These are phyloP conservation scores for Cardamine chenopodiifolia DNA, from an alignment of 345 rosid species.

Conservation along the genomic window DNA sequence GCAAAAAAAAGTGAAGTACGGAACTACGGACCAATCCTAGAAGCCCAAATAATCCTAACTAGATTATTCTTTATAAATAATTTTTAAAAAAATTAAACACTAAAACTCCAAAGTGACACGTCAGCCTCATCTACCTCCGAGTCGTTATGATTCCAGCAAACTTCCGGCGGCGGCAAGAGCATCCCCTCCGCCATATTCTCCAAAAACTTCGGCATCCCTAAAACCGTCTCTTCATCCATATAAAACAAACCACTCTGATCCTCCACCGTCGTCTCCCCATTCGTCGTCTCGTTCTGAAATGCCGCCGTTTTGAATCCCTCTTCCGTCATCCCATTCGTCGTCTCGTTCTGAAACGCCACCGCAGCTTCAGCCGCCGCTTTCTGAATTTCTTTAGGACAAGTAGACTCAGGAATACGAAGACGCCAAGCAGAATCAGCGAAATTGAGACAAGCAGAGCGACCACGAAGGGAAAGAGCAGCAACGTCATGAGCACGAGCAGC, in stretches of 20 bases:
- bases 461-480: constrained; percentile 75
- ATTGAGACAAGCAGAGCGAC: constrained; percentile 76
- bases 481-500: constrained; percentile 95
- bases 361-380: constrained; percentile 68
- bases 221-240: constrained; percentile 65
- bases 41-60: background rate
- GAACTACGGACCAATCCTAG: background rate
- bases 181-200: constrained; percentile 77
- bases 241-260: constrained; percentile 42
- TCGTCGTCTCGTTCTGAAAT: constrained; percentile 16
- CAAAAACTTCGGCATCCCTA: constrained; percentile 64
- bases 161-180: constrained; percentile 74
- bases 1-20: background rate
- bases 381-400: constrained; percentile 67
- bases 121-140: constrained; percentile 45
- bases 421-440: constrained; percentile 86
- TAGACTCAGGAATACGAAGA: constrained; percentile 66
- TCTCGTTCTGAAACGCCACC: constrained; percentile 23
- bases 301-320: background rate
- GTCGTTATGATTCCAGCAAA: constrained; percentile 39
- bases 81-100: background rate
- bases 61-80: background rate
- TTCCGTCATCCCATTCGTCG: background rate
- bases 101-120: constrained; percentile 67
- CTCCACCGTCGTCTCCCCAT: constrained; percentile 14